A percentile compares a stretch with the other conserved stretches of the same genome.
Evolutionary conservation across 192 early-diverging fungal species (phyloP).

Genomic region (Backusella sp.): DNA sequence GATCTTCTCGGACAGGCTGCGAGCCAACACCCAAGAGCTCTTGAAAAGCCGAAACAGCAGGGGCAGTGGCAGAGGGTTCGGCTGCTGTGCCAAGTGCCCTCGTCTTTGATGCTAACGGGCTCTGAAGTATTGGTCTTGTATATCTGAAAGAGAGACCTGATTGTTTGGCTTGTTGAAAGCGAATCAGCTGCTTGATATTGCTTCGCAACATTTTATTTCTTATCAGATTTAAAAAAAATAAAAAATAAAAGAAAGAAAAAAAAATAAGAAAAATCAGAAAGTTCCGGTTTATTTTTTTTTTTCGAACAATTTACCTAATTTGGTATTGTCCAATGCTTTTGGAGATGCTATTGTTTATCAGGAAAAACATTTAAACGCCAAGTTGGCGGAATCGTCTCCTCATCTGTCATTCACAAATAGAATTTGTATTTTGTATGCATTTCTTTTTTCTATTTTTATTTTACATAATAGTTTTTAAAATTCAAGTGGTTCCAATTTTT

Average conservation of each 20-base stretch:
- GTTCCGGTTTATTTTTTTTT: not conserved
- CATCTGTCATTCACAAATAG: too few relatives aligned
- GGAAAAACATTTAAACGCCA: not conserved
- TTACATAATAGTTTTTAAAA: not conserved
- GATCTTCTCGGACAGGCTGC: conserved; percentile 11
- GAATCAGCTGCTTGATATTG: not conserved
- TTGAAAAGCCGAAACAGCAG: conserved; percentile 14
- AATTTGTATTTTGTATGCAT: too few relatives aligned
- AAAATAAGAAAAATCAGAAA: not conserved
- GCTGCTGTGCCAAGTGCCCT: not conserved
- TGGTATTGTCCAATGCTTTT: not conserved
- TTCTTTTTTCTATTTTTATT: not conserved
- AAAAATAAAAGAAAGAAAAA: not conserved
- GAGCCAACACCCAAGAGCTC: conserved; percentile 12
- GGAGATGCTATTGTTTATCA: not conserved
- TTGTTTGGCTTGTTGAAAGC: not conserved
- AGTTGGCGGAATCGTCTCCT: too few relatives aligned
- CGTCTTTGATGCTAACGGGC: not conserved
- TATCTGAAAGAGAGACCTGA: not conserved
- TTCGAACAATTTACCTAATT: not conserved
- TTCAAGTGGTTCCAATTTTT: conserved; percentile 1
- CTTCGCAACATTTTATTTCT: not conserved
- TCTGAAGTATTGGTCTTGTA: not conserved
- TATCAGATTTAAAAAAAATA: not conserved
- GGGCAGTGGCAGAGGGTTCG: not conserved